Conservation (phyloP, 2,329 filamentous ascomycete species). For the Bipolaris zeicola region DNA sequence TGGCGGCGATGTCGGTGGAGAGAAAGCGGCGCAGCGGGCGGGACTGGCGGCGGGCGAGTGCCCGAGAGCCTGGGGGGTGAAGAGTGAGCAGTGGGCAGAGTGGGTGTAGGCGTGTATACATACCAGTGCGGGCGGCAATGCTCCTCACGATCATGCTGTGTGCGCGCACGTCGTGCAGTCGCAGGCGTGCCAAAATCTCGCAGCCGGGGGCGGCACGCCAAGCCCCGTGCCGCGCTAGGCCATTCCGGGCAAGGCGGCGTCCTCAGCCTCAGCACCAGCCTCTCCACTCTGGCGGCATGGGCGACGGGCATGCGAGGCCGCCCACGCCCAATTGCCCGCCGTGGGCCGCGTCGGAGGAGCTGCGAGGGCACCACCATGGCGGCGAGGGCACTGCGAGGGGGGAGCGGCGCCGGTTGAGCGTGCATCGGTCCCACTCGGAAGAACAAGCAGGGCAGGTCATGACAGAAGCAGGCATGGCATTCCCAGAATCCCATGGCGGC, state of each 20-base stretch:
- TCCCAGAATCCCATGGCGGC: conserved; percentile 12
- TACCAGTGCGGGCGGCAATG: conserved; percentile 50
- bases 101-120: not conserved
- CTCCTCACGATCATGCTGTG: conserved; percentile 52
- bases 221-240: conserved; percentile 3
- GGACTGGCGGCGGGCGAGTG: conserved; percentile 34
- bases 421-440: conserved; percentile 14
- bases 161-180: conserved; percentile 8
- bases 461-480: conserved; percentile 10
- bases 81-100: not conserved
- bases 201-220: conserved; percentile 1
- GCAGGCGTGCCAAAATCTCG: conserved; percentile 12
- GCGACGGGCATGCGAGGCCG: conserved; percentile 1
- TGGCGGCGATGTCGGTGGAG: conserved; percentile 40
- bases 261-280: not conserved
- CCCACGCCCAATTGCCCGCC: conserved; percentile 8
- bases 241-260: not conserved
- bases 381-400: not conserved
- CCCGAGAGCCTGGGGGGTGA: conserved; percentile 43
- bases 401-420: conserved; percentile 2
- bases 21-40: conserved; percentile 36
- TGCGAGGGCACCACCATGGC: conserved; percentile 1
- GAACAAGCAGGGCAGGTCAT: conserved; percentile 1
- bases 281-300: not conserved
- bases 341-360: conserved; percentile 3